Evolutionary conservation across 2,329 filamentous ascomycete species (phyloP).

Genomic region (Ophiocordyceps robertsii): DNA sequence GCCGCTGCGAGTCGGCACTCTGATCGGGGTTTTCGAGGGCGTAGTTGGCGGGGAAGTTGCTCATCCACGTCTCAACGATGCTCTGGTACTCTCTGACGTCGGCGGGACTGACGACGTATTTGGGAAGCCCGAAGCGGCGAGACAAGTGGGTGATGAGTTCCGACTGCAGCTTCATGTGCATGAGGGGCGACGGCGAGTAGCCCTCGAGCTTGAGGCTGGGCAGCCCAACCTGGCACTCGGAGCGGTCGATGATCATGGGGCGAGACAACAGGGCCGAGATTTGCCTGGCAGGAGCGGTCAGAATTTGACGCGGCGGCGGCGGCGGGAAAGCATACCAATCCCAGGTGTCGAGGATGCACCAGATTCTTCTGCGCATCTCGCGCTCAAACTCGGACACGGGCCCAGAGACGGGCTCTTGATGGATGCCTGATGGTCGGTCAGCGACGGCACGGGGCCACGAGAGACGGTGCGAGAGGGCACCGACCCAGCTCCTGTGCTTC

Average conservation of each 20-base stretch:
- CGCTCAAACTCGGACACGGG: conserved; percentile 18
- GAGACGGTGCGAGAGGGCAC: background rate
- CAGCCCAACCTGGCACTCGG: conserved; percentile 16
- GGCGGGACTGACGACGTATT: conserved; percentile 12
- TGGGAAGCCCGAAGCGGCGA: conserved; percentile 16
- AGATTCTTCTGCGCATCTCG: conserved; percentile 21
- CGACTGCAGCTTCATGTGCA: conserved; percentile 23
- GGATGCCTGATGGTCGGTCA: conserved; percentile 11
- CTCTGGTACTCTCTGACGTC: conserved; percentile 18
- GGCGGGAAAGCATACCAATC: conserved; percentile 18
- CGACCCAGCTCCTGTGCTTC: conserved; percentile 22
- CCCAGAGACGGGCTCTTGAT: conserved; percentile 15
- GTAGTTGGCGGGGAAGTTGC: conserved; percentile 26
- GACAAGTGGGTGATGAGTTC: conserved; percentile 17
- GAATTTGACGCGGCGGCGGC: background rate
- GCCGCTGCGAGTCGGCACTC: conserved; percentile 23
- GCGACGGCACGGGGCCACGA: accelerated
- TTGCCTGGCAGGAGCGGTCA: conserved; percentile 13
- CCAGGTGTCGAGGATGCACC: conserved; percentile 23
- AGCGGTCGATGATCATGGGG: conserved; percentile 20
- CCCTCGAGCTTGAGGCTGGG: conserved; percentile 19
- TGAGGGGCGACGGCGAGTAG: conserved; percentile 16
- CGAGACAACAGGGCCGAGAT: conserved; percentile 19
- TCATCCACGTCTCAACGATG: conserved; percentile 27
- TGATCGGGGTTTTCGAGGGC: conserved; percentile 24